phyloP scores from a whole-genome alignment of 805 yeast species.

The Cyberlindnera bimundalis region DNA sequence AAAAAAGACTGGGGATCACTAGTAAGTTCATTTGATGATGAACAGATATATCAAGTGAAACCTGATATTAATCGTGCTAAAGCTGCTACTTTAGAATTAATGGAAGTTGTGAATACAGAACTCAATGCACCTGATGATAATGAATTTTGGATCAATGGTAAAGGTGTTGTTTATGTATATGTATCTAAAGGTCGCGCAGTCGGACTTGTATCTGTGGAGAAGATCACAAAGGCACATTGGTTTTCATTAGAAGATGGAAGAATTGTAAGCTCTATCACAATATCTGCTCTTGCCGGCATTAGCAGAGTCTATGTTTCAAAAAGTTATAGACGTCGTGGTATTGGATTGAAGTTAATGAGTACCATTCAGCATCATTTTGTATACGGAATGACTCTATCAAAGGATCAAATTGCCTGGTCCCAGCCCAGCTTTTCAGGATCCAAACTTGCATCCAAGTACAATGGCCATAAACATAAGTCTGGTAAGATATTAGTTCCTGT shows the following conservation, averaged over 20 bases:
- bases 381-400: slow-evolving; percentile 45
- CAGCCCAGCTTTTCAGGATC: slow-evolving; percentile 71
- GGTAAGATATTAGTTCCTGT: slow-evolving; percentile 51
- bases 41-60: slow-evolving; percentile 36
- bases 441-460: slow-evolving; percentile 51
- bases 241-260: slow-evolving; percentile 50
- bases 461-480: slow-evolving; percentile 51
- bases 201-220: slow-evolving; percentile 55
- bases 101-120: slow-evolving; percentile 55
- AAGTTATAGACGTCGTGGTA: slow-evolving; percentile 44
- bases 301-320: slow-evolving; percentile 47
- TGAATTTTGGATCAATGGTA: slow-evolving; percentile 34
- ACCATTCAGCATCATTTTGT: slow-evolving; percentile 42
- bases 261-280: slow-evolving; percentile 43
- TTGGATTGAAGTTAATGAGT: slow-evolving; percentile 45
- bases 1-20: slow-evolving; percentile 32
- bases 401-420: slow-evolving; percentile 57
- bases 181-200: slow-evolving; percentile 45
- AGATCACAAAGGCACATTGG: slow-evolving; percentile 50
- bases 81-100: slow-evolving; percentile 35
- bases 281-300: slow-evolving; percentile 42
- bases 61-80: slow-evolving; percentile 31
- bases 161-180: slow-evolving; percentile 44
- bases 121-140: slow-evolving; percentile 57
- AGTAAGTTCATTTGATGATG: slow-evolving; percentile 12